Evolutionary conservation across 805 yeast species (phyloP), one percentile per base, ranked within the genome.

Genomic region (Wickerhamiella lipophila): DNA sequence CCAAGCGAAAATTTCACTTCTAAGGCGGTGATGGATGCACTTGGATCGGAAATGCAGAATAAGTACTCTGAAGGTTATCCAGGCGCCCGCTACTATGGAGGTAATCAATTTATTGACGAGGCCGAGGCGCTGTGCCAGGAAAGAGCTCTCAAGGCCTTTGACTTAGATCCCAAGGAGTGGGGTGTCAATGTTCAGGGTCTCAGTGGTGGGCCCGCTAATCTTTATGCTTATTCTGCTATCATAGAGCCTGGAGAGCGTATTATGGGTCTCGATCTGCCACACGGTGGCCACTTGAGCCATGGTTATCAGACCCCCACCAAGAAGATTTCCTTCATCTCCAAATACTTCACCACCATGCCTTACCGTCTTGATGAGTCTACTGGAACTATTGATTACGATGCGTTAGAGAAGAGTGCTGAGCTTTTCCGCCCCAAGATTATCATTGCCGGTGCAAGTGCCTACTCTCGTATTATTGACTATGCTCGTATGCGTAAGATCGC

Each of bases 41-140:
- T 89, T 61, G 97, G 97, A 56, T 83, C 96, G 23, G 95, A 85
- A 64, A 86, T 89, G 95, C 88, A 84, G 68, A 89, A 89, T 77
- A 89, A 89, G 72, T 89, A 89, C 71, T 87, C 96, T 9, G 98
- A 89, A 69, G 97, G 97, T 55, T 89, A 89, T 69, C 98, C 98
- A 38, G 95, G 95, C 57, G 95, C 87, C 55, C 79, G 98, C 67
- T 89, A 89, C 73, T 89, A 89, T 65, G 98, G 98, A 67, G 98
- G 98, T 66, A 89, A 89, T 64, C 87, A 89, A 69, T 82, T 78
- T 69, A 89, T 89, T 60, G 98, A 89, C 70, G 75, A 78, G 71
- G 86, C 85, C 61, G 98, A 89, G 72, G 67, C 78, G 12, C 70
- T 89, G 51, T 89, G 97, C 70, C 96, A 87, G 69, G 74, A 79